Conservation (phyloP, 148 eudicot species). For the Chenopodium album region DNA sequence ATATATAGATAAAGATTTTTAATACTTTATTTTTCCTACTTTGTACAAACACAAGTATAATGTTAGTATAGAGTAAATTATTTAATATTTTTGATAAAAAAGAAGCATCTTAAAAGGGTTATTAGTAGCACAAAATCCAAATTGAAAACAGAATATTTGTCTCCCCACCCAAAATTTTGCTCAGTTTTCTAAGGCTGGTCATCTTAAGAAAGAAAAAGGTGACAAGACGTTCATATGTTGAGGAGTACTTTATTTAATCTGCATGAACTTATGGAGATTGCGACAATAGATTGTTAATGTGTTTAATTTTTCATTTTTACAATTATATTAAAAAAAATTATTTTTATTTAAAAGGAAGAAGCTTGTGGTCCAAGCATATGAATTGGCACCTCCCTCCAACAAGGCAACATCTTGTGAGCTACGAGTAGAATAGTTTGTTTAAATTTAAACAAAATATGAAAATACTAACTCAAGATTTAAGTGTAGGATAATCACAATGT, state of each 20-base stretch:
- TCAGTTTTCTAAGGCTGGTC: slow-evolving; percentile 30
- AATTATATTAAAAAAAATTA: background rate
- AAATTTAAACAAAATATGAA: too few species aligned
- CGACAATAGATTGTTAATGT: slow-evolving; percentile 24
- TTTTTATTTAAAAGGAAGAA: background rate
- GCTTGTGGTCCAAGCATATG: slow-evolving; percentile 28
- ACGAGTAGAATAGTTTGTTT: too few species aligned
- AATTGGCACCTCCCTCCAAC: background rate
- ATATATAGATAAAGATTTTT: too few species aligned
- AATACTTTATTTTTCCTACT: too few species aligned
- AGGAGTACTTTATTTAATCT: slow-evolving; percentile 11
- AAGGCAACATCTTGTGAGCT: too few species aligned
- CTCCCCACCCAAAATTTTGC: slow-evolving; percentile 2
- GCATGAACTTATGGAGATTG: slow-evolving; percentile 40
- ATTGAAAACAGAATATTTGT: slow-evolving; percentile 28
- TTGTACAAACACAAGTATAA: too few species aligned
- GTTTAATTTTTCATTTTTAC: too few species aligned
- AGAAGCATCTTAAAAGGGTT: slow-evolving; percentile 26
- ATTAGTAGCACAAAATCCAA: slow-evolving; percentile 24
- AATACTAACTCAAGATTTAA: too few species aligned
- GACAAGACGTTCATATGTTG: slow-evolving; percentile 36
- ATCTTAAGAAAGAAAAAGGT: slow-evolving; percentile 26
- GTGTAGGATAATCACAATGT: too few species aligned
- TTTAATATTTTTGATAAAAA: background rate
- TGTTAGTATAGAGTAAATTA: too few species aligned